Evolutionary conservation across 768 basidiomycete genomes (phyloP).

Genomic region (Mycena alexandri): DNA sequence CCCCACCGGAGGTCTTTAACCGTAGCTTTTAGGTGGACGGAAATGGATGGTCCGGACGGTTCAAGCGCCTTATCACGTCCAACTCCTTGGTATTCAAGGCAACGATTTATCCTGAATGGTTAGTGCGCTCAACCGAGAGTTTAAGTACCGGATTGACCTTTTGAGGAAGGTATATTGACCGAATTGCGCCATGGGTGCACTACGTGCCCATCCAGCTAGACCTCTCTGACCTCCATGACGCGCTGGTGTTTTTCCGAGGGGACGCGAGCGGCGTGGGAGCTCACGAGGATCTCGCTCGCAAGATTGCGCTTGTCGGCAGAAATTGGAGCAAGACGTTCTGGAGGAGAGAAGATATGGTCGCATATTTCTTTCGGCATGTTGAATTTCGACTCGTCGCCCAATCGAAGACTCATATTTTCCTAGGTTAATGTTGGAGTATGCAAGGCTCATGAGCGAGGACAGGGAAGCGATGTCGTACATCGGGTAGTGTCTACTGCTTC

Average conservation of each 20-base stretch:
- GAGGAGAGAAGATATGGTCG: constrained; percentile 66
- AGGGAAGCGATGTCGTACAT: constrained; percentile 54
- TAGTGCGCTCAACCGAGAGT: constrained; percentile 2
- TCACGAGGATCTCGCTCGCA: constrained; percentile 70
- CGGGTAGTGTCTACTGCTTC: neutral
- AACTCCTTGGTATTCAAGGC: constrained; percentile 77
- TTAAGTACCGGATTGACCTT: neutral
- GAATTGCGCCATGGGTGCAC: constrained; percentile 77
- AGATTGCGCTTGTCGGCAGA: constrained; percentile 65
- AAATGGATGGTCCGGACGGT: constrained; percentile 79
- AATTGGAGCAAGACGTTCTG: constrained; percentile 65
- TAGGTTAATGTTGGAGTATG: constrained; percentile 64
- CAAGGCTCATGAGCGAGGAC: constrained; percentile 59
- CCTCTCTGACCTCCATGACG: constrained; percentile 76
- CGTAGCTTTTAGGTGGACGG: constrained; percentile 61
- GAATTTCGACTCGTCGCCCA: neutral
- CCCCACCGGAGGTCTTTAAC: neutral
- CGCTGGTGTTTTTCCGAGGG: constrained; percentile 80
- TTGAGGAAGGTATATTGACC: constrained; percentile 64
- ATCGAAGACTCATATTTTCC: neutral
- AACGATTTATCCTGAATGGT: constrained; percentile 84
- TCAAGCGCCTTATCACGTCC: constrained; percentile 72
- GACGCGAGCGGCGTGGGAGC: constrained; percentile 66
- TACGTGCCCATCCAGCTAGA: constrained; percentile 79
- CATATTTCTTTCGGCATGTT: constrained; percentile 63